Conservation (phyloP, 2,329 filamentous ascomycete genomes). For the Akanthomyces dipterigenus region DNA sequence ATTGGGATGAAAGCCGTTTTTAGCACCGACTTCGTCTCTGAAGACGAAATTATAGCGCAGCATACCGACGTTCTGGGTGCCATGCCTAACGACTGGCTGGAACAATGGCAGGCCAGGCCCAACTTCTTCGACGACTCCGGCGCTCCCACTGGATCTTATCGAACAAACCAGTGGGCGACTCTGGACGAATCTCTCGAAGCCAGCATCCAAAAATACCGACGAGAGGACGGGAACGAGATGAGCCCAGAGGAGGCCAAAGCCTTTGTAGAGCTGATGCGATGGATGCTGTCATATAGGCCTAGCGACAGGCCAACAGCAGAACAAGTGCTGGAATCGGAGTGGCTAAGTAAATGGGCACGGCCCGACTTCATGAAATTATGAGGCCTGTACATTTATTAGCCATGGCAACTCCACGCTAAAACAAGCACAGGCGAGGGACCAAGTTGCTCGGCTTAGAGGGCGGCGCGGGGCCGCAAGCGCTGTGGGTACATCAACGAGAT, state of each 20-base stretch:
- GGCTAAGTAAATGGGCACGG: not conserved
- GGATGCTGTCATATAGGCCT: slow-evolving; percentile 12
- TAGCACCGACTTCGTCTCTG: slow-evolving; percentile 12
- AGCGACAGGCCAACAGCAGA: slow-evolving; percentile 6
- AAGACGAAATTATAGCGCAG: slow-evolving; percentile 16
- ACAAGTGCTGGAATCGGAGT: not conserved
- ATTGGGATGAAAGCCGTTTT: slow-evolving; percentile 21
- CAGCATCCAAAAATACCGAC: slow-evolving; percentile 7
- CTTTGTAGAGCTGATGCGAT: slow-evolving; percentile 10
- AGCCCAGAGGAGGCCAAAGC: slow-evolving; percentile 1
- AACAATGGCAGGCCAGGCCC: slow-evolving; percentile 15
- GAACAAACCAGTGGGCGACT: not conserved
- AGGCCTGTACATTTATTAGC: not conserved
- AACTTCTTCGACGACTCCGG: slow-evolving; percentile 18
- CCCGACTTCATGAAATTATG: not conserved
- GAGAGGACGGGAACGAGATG: not conserved
- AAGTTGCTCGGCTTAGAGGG: not conserved
- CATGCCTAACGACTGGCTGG: slow-evolving; percentile 19
- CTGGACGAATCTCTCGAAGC: slow-evolving; percentile 8
- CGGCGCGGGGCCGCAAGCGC: not conserved
- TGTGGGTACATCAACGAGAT: not conserved
- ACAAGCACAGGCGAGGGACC: no score
- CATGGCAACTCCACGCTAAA: no score
- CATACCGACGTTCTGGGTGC: slow-evolving; percentile 17
- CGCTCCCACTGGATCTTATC: not conserved